A percentile compares a stretch with the other conserved stretches of the same genome.
Conservation (phyloP, 2,329 filamentous ascomycete species). For the Cladosporium sp. region DNA sequence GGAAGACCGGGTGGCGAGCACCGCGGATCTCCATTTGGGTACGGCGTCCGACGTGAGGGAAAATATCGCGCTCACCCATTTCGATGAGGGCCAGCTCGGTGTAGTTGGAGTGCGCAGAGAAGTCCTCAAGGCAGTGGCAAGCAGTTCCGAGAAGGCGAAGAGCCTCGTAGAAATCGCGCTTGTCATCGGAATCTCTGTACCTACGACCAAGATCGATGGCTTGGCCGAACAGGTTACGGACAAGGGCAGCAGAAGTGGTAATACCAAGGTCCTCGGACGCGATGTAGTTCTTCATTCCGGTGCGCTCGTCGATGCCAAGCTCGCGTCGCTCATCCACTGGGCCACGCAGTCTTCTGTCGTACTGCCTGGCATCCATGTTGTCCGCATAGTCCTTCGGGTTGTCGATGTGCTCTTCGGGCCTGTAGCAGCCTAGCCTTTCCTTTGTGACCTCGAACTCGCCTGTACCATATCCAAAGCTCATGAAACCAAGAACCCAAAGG, state of each 20-base stretch:
- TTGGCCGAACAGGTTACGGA: constrained; percentile 64
- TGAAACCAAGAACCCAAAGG: constrained; percentile 51
- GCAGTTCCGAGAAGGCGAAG: constrained; percentile 81
- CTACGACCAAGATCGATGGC: constrained; percentile 75
- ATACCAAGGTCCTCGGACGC: constrained; percentile 73
- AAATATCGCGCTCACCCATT: constrained; percentile 71
- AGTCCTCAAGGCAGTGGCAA: constrained; percentile 87
- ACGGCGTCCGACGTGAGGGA: constrained; percentile 76
- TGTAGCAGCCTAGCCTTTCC: constrained; percentile 45
- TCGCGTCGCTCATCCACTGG: constrained; percentile 75
- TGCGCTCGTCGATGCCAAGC: constrained; percentile 64
- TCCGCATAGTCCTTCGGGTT: constrained; percentile 64
- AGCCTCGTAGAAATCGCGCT: constrained; percentile 79
- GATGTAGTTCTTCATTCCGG: constrained; percentile 78
- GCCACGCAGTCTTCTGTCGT: constrained; percentile 72
- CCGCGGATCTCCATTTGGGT: constrained; percentile 67
- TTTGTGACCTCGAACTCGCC: constrained; percentile 51
- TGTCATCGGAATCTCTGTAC: constrained; percentile 60
- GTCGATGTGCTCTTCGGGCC: constrained; percentile 51
- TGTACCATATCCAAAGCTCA: constrained; percentile 52
- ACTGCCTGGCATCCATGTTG: constrained; percentile 74
- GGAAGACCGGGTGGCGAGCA: constrained; percentile 54
- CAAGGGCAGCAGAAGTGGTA: constrained; percentile 72
- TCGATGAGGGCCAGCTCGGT: constrained; percentile 82
- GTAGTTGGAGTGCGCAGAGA: constrained; percentile 90